phyloP scores from a whole-genome alignment of 805 yeast species.

The Zygoascus tannicola region DNA sequence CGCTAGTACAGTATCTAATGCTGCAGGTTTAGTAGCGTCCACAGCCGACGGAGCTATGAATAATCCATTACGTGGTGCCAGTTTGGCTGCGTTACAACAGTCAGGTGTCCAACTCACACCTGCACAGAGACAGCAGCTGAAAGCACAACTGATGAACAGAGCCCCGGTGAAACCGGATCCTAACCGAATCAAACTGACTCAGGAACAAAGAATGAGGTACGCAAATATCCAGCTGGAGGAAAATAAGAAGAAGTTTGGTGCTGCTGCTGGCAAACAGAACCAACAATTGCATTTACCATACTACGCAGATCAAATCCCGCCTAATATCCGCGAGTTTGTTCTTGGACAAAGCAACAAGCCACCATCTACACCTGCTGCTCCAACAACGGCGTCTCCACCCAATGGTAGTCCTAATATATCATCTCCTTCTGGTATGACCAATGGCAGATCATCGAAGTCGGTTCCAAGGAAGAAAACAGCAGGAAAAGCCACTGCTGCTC shows the following conservation, averaged over 20 bases:
- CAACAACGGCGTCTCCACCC: slow-evolving; percentile 4
- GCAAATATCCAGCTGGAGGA: slow-evolving; percentile 1
- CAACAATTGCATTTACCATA: background rate
- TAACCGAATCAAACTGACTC: slow-evolving; percentile 5
- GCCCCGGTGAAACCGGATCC: slow-evolving; percentile 25
- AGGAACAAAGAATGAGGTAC: slow-evolving; percentile 2
- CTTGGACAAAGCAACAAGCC: slow-evolving; percentile 3
- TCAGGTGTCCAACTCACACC: slow-evolving; percentile 2
- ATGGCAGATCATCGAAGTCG: slow-evolving; percentile 2
- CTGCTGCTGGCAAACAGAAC: background rate
- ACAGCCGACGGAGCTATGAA: slow-evolving; percentile 7
- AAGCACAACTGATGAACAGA: slow-evolving; percentile 7
- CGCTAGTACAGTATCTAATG: slow-evolving; percentile 8
- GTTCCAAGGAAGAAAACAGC: slow-evolving; percentile 1
- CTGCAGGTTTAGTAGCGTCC: slow-evolving; percentile 3
- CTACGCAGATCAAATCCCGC: slow-evolving; percentile 3
- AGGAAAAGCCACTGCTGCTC: slow-evolving; percentile 1
- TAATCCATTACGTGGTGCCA: slow-evolving; percentile 4
- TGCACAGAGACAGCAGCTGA: slow-evolving; percentile 10
- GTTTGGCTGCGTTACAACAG: slow-evolving; percentile 11
- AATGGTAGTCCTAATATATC: background rate
- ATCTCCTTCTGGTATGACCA: slow-evolving; percentile 1
- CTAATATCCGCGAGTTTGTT: slow-evolving; percentile 1
- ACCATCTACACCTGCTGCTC: slow-evolving; percentile 3
- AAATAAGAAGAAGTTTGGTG: background rate